Conservation (phyloP, 495 filamentous ascomycete species). For the Hyaloscypha variabilis region DNA sequence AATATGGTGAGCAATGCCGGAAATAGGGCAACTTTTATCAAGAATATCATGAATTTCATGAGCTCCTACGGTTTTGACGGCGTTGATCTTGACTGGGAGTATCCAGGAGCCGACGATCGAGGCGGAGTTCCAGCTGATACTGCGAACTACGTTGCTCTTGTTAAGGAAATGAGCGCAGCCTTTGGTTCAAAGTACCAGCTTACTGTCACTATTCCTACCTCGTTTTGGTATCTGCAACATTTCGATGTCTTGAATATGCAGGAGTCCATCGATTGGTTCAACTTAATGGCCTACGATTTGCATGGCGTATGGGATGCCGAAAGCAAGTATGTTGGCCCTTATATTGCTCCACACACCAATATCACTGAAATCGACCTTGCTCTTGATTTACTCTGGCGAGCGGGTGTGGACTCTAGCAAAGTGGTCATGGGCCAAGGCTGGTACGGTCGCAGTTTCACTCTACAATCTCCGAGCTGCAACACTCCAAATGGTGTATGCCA, state of each 20-base stretch:
- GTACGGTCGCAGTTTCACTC: constrained; percentile 47
- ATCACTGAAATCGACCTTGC: constrained; percentile 55
- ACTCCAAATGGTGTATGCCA: constrained; percentile 30
- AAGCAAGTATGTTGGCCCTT: constrained; percentile 34
- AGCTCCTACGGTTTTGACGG: constrained; percentile 49
- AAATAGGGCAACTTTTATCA: constrained; percentile 43
- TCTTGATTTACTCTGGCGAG: constrained; percentile 51
- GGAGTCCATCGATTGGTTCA: constrained; percentile 37
- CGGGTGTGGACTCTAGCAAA: constrained; percentile 24
- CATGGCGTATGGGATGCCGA: constrained; percentile 39
- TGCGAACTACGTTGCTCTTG: too few species aligned
- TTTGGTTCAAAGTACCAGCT: background rate
- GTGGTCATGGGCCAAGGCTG: constrained; percentile 54
- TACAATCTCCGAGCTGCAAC: constrained; percentile 39
- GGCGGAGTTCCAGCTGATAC: too few species aligned
- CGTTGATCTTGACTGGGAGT: constrained; percentile 52
- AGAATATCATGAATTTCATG: constrained; percentile 45
- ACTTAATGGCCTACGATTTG: constrained; percentile 54
- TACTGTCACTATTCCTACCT: constrained; percentile 43
- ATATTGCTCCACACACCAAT: constrained; percentile 51
- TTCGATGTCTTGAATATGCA: constrained; percentile 46
- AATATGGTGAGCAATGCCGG: constrained; percentile 25
- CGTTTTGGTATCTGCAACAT: constrained; percentile 54
- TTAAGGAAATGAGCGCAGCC: background rate
- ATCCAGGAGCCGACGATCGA: constrained; percentile 21